These are phyloP conservation scores for Cyamopsis tetragonoloba DNA, from an alignment of 306 rosid species.

Conservation along the genomic window DNA sequence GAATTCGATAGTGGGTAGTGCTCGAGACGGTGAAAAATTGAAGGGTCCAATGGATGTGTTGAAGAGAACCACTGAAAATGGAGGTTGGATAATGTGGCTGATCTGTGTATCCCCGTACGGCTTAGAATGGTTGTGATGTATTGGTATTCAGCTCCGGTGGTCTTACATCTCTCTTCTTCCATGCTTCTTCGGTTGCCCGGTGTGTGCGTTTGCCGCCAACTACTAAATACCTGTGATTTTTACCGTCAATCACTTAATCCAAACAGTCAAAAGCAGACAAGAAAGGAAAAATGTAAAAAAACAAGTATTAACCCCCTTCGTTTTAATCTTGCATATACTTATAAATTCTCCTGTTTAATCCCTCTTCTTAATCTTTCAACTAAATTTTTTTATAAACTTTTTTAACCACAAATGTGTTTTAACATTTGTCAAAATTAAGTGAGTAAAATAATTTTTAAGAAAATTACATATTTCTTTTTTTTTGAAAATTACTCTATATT, in stretches of 20 bases:
- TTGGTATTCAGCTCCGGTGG: constrained; percentile 41
- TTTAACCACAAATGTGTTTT: too few relatives aligned
- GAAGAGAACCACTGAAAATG: constrained; percentile 52
- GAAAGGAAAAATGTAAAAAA: not conserved
- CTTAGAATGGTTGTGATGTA: constrained; percentile 46
- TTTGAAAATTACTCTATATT: too few relatives aligned
- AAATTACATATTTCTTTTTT: too few relatives aligned
- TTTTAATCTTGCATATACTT: too few relatives aligned
- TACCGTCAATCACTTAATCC: not conserved
- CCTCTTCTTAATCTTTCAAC: too few relatives aligned
- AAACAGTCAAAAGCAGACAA: not conserved
- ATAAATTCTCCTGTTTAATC: too few relatives aligned
- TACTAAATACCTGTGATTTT: constrained; percentile 55
- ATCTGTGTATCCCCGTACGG: constrained; percentile 47
- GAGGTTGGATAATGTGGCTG: not conserved
- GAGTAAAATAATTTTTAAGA: too few relatives aligned
- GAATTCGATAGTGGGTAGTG: constrained; percentile 8
- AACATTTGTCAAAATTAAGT: too few relatives aligned
- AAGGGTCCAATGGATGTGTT: constrained; percentile 59
- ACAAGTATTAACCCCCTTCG: too few relatives aligned
- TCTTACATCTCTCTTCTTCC: too few relatives aligned
- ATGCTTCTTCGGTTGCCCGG: constrained; percentile 27
- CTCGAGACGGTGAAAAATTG: constrained; percentile 56
- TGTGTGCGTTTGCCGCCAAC: constrained; percentile 49
- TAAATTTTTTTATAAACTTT: too few relatives aligned